A percentile compares a stretch with the other conserved stretches of the same genome.
phyloP scores from a whole-genome alignment of 2,329 filamentous ascomycete species.

The Geosmithia putterillii region DNA sequence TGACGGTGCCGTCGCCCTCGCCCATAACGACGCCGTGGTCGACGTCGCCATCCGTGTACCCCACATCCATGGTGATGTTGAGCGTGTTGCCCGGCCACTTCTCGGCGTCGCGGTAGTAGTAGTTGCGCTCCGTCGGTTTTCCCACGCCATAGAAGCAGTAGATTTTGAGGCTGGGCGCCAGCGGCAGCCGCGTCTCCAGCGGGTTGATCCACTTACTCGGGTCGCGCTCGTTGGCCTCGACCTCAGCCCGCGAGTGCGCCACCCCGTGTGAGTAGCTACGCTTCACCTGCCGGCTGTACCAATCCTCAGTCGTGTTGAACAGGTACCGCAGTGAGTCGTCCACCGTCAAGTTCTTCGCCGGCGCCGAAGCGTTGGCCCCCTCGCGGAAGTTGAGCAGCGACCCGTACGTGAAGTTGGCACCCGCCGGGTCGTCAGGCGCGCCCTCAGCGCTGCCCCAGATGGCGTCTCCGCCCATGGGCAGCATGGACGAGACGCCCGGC shows the following conservation, averaged over 20 bases:
- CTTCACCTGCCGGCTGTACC: conserved; percentile 67
- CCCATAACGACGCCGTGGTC: conserved; percentile 93
- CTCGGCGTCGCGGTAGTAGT: conserved; percentile 71
- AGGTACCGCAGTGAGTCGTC: conserved; percentile 67
- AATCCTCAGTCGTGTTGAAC: conserved; percentile 64
- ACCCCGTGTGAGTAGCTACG: conserved; percentile 79
- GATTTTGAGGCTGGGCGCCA: conserved; percentile 82
- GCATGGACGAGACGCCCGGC: conserved; percentile 93
- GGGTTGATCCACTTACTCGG: conserved; percentile 89
- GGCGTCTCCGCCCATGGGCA: conserved; percentile 83
- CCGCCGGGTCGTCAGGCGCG: conserved; percentile 76
- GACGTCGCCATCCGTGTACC: conserved; percentile 42
- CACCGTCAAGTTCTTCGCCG: conserved; percentile 68
- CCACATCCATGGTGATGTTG: conserved; percentile 64
- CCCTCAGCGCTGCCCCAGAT: conserved; percentile 88
- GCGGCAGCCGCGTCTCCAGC: conserved; percentile 73
- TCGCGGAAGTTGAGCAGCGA: conserved; percentile 74
- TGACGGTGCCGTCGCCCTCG: conserved; percentile 93
- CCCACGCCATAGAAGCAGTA: conserved; percentile 97
- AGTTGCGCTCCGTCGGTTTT: conserved; percentile 84
- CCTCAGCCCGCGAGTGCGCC: conserved; percentile 65
- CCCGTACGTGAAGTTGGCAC: conserved; percentile 63
- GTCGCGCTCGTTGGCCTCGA: conserved; percentile 70
- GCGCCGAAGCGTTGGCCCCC: conserved; percentile 49
- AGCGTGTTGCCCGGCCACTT: conserved; percentile 51